Percentiles rank a stretch among this genome's conserved stretches.
These are phyloP conservation scores for Waltergamsia citrina DNA, from an alignment of 2,329 filamentous ascomycete species.

Conservation along the genomic window DNA sequence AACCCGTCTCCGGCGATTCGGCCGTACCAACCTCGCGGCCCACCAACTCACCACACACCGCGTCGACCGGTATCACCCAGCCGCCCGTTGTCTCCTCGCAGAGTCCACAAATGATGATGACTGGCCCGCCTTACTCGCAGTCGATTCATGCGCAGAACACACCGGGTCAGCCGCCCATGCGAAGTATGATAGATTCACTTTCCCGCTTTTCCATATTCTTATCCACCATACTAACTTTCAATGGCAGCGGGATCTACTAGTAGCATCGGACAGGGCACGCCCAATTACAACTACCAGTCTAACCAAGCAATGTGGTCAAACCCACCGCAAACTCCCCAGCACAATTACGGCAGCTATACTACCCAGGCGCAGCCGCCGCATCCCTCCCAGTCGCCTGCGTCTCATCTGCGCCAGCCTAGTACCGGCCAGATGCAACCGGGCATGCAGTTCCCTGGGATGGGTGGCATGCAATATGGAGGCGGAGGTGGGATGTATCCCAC, in stretches of 20 bases:
- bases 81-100: conserved; percentile 50
- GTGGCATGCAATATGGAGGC: conserved; percentile 46
- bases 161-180: conserved; percentile 56
- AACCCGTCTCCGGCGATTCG: conserved; percentile 33
- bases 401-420: conserved; percentile 49
- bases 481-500: conserved; percentile 44
- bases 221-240: conserved; percentile 55
- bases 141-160: conserved; percentile 62
- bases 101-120: conserved; percentile 59
- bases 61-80: conserved; percentile 44
- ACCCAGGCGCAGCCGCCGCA: conserved; percentile 42
- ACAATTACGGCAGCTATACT: conserved; percentile 43
- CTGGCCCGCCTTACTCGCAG: conserved; percentile 57
- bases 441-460: conserved; percentile 56
- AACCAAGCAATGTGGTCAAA: conserved; percentile 56
- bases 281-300: conserved; percentile 54
- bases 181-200: conserved; percentile 51
- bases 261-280: conserved; percentile 39
- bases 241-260: conserved; percentile 43
- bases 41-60: conserved; percentile 48
- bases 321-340: conserved; percentile 52
- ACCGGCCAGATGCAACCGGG: conserved; percentile 46
- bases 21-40: conserved; percentile 40
- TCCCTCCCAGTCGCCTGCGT: conserved; percentile 45
- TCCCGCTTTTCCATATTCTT: conserved; percentile 44